Conservation (phyloP, 352 stramenopile species). For the Phytophthora multivora region DNA sequence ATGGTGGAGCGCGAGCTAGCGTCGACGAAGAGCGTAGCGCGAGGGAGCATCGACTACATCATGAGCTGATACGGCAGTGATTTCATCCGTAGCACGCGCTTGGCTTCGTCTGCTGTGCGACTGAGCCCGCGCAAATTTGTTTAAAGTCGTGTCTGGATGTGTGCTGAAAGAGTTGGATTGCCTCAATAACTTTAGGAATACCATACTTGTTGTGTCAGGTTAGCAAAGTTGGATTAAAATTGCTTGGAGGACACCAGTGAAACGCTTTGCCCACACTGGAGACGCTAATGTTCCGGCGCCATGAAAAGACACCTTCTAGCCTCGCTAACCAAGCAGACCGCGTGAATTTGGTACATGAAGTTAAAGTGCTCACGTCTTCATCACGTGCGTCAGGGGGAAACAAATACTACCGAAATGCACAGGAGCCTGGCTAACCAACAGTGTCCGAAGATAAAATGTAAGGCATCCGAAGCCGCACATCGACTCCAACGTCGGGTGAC, state of each 20-base stretch:
- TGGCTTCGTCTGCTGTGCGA: background rate
- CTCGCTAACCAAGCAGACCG: too few species aligned
- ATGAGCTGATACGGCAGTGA: slow-evolving; percentile 4
- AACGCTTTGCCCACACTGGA: too few species aligned
- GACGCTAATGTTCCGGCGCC: too few species aligned
- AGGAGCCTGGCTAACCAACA: background rate
- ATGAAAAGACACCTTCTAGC: too few species aligned
- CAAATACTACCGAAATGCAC: too few species aligned
- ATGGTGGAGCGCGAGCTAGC: slow-evolving; percentile 27
- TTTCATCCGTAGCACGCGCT: background rate
- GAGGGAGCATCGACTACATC: slow-evolving; percentile 9
- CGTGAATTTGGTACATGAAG: too few species aligned
- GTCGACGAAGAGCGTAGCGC: background rate
- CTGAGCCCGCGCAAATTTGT: slow-evolving; percentile 1
- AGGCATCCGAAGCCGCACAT: slow-evolving; percentile 1
- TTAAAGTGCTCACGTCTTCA: too few species aligned
- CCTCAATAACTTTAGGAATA: slow-evolving; percentile 11
- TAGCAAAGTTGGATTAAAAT: too few species aligned
- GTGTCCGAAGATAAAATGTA: slow-evolving; percentile 26
- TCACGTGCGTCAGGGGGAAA: too few species aligned
- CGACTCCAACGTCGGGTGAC: background rate
- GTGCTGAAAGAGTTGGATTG: background rate
- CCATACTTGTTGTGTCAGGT: background rate
- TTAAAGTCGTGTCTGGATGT: slow-evolving; percentile 6
- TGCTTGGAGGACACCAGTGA: too few species aligned